A percentile compares a stretch with the other conserved stretches of the same genome.
These are phyloP conservation scores for Phytophthora uliginosa DNA, from an alignment of 352 stramenopile species.

Conservation along the genomic window DNA sequence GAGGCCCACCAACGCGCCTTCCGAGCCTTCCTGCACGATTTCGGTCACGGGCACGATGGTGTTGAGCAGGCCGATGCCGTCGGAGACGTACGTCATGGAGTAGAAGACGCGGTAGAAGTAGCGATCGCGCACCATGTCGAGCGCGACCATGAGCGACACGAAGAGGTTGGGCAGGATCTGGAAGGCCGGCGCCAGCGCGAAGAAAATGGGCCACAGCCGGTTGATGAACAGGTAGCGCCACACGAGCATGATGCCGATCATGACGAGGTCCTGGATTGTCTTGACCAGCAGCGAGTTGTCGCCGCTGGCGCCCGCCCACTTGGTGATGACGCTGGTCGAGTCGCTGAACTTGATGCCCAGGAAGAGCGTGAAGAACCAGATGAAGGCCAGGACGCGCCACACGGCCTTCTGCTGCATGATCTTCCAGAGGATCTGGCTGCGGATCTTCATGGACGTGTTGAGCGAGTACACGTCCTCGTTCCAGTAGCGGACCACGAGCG, in stretches of 20 bases:
- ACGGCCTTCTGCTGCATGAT: conserved; percentile 84
- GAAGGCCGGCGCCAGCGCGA: conserved; percentile 58
- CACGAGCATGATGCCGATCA: conserved; percentile 60
- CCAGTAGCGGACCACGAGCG: conserved; percentile 65
- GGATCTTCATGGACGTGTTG: conserved; percentile 68
- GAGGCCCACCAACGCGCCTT: conserved; percentile 69
- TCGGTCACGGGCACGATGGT: conserved; percentile 71
- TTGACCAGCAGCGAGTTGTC: conserved; percentile 63
- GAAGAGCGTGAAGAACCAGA: conserved; percentile 71
- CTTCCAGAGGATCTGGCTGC: conserved; percentile 76
- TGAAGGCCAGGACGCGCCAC: conserved; percentile 75
- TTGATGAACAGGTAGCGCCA: conserved; percentile 76
- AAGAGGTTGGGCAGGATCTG: conserved; percentile 63
- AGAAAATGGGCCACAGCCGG: conserved; percentile 65
- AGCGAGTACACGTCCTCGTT: conserved; percentile 76
- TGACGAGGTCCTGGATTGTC: conserved; percentile 59
- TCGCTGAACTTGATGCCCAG: conserved; percentile 65
- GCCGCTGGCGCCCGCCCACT: conserved; percentile 46
- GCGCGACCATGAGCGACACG: conserved; percentile 47
- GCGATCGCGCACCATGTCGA: conserved; percentile 57
- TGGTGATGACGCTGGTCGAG: conserved; percentile 49
- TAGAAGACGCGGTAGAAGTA: conserved; percentile 72
- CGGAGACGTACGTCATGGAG: conserved; percentile 56
- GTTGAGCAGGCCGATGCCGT: conserved; percentile 65
- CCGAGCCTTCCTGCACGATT: conserved; percentile 73